These are phyloP conservation scores for Trichosporon faecale DNA, from an alignment of 1,284 basidiomycete species.

Conservation along the genomic window DNA sequence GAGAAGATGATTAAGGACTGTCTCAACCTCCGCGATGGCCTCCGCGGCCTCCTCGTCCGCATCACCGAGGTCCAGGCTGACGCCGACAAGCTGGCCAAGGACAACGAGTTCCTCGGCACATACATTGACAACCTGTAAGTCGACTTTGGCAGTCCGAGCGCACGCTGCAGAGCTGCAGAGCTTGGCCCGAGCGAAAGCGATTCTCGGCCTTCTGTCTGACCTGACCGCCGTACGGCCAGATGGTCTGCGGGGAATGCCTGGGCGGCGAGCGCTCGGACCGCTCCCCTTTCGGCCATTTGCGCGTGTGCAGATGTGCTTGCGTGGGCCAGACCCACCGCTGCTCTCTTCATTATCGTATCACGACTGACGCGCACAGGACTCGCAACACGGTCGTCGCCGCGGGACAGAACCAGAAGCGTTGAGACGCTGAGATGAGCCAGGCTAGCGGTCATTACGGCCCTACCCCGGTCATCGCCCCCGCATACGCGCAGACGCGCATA, in stretches of 20 bases:
- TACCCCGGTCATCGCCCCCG: neutral
- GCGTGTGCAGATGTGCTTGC: neutral
- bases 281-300: neutral
- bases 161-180: neutral
- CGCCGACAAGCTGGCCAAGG: slow-evolving; percentile 44
- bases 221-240: no score
- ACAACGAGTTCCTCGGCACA: slow-evolving; percentile 48
- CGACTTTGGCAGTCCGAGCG: neutral
- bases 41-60: slow-evolving; percentile 43
- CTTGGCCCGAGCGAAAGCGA: neutral
- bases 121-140: slow-evolving; percentile 52
- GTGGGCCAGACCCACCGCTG: neutral
- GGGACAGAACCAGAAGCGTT: slow-evolving; percentile 34
- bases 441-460: neutral
- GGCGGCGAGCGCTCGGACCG: neutral
- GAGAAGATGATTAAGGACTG: slow-evolving; percentile 48
- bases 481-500: no score
- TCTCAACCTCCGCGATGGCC: slow-evolving; percentile 41
- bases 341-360: neutral
- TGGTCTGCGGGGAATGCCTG: neutral
- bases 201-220: neutral
- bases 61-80: slow-evolving; percentile 45
- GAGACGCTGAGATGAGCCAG: neutral
- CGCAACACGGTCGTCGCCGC: slow-evolving; percentile 50
- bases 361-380: slow-evolving; percentile 32